Evolutionary conservation across 768 basidiomycete species (phyloP), one percentile per base, ranked within the genome.

Genomic region (Suillus subaureus): DNA sequence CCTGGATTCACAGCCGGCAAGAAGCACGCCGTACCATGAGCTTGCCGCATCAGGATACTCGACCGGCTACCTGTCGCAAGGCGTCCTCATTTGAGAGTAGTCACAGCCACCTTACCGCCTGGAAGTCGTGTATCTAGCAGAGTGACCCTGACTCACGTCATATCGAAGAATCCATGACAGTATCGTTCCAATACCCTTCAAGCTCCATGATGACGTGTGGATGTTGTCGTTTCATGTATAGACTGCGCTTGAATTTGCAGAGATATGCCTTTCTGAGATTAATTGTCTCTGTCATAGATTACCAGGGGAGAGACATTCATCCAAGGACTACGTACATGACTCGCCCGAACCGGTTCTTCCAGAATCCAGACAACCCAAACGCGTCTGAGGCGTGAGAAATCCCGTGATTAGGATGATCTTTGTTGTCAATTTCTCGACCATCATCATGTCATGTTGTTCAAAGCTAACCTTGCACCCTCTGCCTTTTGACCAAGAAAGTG

Each of bases 311-410:
- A 52, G 16, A 52, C 28, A 16, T 9, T 52, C 26, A 28, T 18
- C 31, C 18, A 21, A 54, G 31, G 18, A 54, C 51, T 9, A 52
- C 26, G n/a, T 23, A 54, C 11, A 18, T 16, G 16, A 31, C 16
- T 28, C 52, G 28, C 52, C 16, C 35, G 8, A 35, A 5, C 33
- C 1, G 16, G 28, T 31, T 18, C 28, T 54, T n/a, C n/a, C n/a
- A n/a, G n/a, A n/a, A n/a, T n/a, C 28, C 31, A 31, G 28, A 54
- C 52, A 18, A 21, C 51, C 28, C 52, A 33, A 33, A 54, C 54
- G 54, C 54, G 54, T 55, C 31, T 55, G 21, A 33, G 54, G 54
- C 56, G 56, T 57, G 56, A 23, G 56, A 57, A 37, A 33, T 12
- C 3, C 35, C 4, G 3, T 37, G 35, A 58, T 58, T 15, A 40